phyloP scores from a whole-genome alignment of 768 basidiomycete genomes.

The Leccinum broughii region DNA sequence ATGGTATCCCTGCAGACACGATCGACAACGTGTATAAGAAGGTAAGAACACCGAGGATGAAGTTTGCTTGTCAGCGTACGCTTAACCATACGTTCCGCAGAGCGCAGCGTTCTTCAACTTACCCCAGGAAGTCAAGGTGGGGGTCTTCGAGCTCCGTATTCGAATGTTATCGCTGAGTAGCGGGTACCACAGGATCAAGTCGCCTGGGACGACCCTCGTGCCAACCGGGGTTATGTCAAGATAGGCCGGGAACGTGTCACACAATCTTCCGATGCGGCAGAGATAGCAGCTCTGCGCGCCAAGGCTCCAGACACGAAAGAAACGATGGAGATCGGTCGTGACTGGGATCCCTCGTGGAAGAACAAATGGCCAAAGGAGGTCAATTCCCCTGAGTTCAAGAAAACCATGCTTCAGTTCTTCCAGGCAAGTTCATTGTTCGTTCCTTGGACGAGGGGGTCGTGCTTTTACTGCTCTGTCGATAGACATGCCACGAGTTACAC shows the following conservation, averaged over 20 bases:
- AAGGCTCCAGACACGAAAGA: slow-evolving; percentile 84
- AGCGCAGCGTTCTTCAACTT: slow-evolving; percentile 76
- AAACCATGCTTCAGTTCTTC: slow-evolving; percentile 75
- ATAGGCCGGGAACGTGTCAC: slow-evolving; percentile 83
- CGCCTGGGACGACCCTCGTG: slow-evolving; percentile 82
- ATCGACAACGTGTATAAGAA: slow-evolving; percentile 60
- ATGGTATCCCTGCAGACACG: slow-evolving; percentile 70
- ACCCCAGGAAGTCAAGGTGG: slow-evolving; percentile 60
- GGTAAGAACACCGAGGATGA: slow-evolving; percentile 40
- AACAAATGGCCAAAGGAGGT: slow-evolving; percentile 83
- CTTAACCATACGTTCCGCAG: slow-evolving; percentile 39
- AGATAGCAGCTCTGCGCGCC: slow-evolving; percentile 72
- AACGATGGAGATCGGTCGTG: slow-evolving; percentile 86
- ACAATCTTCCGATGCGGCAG: slow-evolving; percentile 64
- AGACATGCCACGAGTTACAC: slow-evolving; percentile 79
- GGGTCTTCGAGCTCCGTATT: not conserved
- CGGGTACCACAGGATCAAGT: slow-evolving; percentile 48
- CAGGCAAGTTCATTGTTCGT: slow-evolving; percentile 41
- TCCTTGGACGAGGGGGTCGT: not conserved
- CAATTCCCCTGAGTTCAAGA: slow-evolving; percentile 66
- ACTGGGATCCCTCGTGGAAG: slow-evolving; percentile 75
- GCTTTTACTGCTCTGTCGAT: slow-evolving; percentile 12
- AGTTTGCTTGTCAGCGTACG: not conserved
- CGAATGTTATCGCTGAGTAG: not conserved
- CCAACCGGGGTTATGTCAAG: slow-evolving; percentile 82